phyloP scores from a whole-genome alignment of 202 grass and related monocot species.

The Saccharum hybrid region DNA sequence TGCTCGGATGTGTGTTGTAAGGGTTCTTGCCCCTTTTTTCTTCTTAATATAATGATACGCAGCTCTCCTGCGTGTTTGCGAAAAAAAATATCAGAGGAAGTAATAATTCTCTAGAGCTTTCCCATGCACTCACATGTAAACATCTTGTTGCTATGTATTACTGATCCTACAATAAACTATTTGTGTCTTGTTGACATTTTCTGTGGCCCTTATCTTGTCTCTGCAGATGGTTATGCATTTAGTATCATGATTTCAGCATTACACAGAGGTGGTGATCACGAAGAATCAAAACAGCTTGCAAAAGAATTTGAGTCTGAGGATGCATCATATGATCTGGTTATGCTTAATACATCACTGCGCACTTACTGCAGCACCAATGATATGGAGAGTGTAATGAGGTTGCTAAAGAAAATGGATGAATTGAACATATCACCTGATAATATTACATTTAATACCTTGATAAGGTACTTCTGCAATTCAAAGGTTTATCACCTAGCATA shows the following conservation, averaged over 20 bases:
- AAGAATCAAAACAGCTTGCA: conserved; percentile 86
- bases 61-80: too few species aligned
- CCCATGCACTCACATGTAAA: neutral
- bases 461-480: conserved; percentile 83
- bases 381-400: conserved; percentile 81
- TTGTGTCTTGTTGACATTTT: conserved; percentile 31
- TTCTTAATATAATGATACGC: too few species aligned
- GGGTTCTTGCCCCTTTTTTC: too few species aligned
- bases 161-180: conserved; percentile 24
- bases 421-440: conserved; percentile 77
- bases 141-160: neutral
- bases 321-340: conserved; percentile 86
- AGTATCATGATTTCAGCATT: conserved; percentile 95
- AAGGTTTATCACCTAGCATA: conserved; percentile 90
- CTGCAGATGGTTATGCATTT: conserved; percentile 93
- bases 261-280: conserved; percentile 63
- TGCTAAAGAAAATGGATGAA: conserved; percentile 95
- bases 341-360: conserved; percentile 87
- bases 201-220: conserved; percentile 40
- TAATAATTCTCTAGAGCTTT: conserved; percentile 35
- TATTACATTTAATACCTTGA: conserved; percentile 94
- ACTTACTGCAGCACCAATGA: conserved; percentile 88
- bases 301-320: conserved; percentile 85
- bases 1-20: too few species aligned
- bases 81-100: neutral